Evolutionary conservation across 805 yeast genomes (phyloP).

Genomic region (Schwanniomyces sp.): DNA sequence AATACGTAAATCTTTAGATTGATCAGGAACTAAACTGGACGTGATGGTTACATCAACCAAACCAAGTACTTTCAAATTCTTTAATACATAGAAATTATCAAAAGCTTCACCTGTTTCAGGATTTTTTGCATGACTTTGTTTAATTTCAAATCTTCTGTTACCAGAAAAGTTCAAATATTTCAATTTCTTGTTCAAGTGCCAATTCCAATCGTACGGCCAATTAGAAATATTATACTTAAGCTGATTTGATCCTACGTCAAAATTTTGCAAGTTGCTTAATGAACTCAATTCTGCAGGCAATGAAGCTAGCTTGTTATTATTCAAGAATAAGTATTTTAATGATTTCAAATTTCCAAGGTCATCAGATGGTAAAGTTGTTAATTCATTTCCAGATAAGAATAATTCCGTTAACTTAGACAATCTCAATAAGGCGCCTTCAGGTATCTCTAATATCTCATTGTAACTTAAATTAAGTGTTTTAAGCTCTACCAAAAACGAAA

Average conservation of each 20-base stretch:
- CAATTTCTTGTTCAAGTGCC: constrained; percentile 81
- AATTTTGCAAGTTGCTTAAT: constrained; percentile 57
- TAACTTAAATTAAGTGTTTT: constrained; percentile 74
- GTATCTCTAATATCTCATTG: constrained; percentile 81
- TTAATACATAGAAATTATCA: constrained; percentile 62
- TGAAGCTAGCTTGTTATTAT: constrained; percentile 82
- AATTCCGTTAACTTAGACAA: constrained; percentile 60
- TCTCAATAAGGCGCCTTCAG: constrained; percentile 64
- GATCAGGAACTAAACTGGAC: constrained; percentile 87
- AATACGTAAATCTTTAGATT: constrained; percentile 75
- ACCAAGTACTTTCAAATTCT: constrained; percentile 72
- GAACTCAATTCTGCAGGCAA: constrained; percentile 86
- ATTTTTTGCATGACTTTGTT: constrained; percentile 54
- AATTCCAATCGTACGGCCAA: constrained; percentile 97
- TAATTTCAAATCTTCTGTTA: constrained; percentile 87
- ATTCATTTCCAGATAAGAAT: constrained; percentile 79
- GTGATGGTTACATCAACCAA: constrained; percentile 94
- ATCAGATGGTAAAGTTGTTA: constrained; percentile 81
- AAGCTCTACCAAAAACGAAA: constrained; percentile 59
- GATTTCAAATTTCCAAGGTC: constrained; percentile 65
- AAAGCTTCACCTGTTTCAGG: constrained; percentile 64
- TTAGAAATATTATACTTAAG: constrained; percentile 90
- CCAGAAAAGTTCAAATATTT: constrained; percentile 88
- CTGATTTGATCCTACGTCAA: constrained; percentile 90
- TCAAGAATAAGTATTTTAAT: constrained; percentile 64